Percentiles rank a stretch among this genome's conserved stretches.
phyloP scores from a whole-genome alignment of 805 yeast genomes.

The Cyberlindnera americana region DNA sequence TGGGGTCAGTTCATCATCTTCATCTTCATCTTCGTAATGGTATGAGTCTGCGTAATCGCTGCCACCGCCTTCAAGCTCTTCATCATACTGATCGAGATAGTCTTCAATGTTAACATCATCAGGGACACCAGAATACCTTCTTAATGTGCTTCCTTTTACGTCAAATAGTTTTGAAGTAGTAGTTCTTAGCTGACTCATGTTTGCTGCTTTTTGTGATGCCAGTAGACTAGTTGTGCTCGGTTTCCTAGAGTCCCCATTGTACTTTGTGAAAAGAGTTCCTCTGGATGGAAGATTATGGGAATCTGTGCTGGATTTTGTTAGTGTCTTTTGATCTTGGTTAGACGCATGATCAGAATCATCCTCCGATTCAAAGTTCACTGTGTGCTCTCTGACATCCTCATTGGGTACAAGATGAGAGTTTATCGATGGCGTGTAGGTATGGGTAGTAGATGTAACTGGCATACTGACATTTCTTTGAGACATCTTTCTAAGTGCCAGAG shows the following conservation, averaged over 20 bases:
- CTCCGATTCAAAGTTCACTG: conserved; percentile 13
- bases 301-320: conserved; percentile 9
- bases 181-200: conserved; percentile 44
- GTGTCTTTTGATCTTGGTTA: conserved; percentile 11
- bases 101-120: conserved; percentile 50
- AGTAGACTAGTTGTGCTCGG: conserved; percentile 15
- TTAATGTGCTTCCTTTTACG: conserved; percentile 64
- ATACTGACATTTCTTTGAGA: conserved; percentile 27
- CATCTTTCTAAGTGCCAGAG: conserved; percentile 20
- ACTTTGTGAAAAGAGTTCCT: conserved; percentile 18
- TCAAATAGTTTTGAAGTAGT: conserved; percentile 75
- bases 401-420: conserved; percentile 9
- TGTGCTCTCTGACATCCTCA: conserved; percentile 12
- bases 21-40: conserved; percentile 26
- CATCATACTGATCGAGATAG: conserved; percentile 41
- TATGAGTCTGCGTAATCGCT: conserved; percentile 30
- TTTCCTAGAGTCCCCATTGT: conserved; percentile 22
- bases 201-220: conserved; percentile 4
- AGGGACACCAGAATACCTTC: conserved; percentile 70
- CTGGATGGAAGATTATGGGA: conserved; percentile 1
- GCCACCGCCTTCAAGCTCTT: conserved; percentile 34
- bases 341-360: conserved; percentile 15
- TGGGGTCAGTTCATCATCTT: conserved; percentile 28
- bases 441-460: conserved; percentile 21
- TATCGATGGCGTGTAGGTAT: conserved; percentile 9